Base-by-base conservation (phyloP, 371 early-diverging fungal genomes). In the Chytridiales sp. region DNA sequence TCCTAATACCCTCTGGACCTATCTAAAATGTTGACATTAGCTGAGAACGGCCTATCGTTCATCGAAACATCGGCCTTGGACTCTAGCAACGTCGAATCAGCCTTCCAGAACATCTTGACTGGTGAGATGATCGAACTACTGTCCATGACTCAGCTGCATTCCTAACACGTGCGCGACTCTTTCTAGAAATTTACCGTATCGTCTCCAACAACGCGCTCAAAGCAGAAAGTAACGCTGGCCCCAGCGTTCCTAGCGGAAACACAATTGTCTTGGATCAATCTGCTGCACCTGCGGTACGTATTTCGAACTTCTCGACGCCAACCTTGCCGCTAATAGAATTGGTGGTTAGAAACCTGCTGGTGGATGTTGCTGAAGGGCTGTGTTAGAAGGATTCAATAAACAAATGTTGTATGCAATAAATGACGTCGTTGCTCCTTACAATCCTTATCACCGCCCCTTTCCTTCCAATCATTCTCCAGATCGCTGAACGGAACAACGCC, bases 1-100 rank as follows among this genome's bases (percentile, higher is more conserved):
- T 19, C 6, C 19, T 21, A 6, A 44, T 19, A 21, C 29, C 51
- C 29, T 34, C 11, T 29, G 9, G n/a, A 9, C 27, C 51, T 26
- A 5, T 32, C 8, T 8, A 11, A 24, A 9, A 27, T 8, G 5
- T 39, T 50, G 17, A n/a, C 47, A 26, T 24, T 76, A 90, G 90
- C 89, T 49, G 91, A 92, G 56, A 92, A 95, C 65, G 87, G 85
- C 3, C 78, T 96, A 51, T 89, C 87, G 19, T 96, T 96, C 62
- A 95, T 95, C 59, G 97, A 96, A 74, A 95, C 97, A 2, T 96
- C 97, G 19, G 97, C 97, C 36, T 75, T 95, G 74, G 95, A 96
- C 66, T 77, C 91, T 19, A 90, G 85, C 76, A 96, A 96, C 77
- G 97, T 96, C 51, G 97, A 96, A 65, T 79, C 87, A 47, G 87